A percentile compares a stretch with the other conserved stretches of the same genome.
phyloP scores from a whole-genome alignment of 331 rosid genomes.

The Malus hybrid region DNA sequence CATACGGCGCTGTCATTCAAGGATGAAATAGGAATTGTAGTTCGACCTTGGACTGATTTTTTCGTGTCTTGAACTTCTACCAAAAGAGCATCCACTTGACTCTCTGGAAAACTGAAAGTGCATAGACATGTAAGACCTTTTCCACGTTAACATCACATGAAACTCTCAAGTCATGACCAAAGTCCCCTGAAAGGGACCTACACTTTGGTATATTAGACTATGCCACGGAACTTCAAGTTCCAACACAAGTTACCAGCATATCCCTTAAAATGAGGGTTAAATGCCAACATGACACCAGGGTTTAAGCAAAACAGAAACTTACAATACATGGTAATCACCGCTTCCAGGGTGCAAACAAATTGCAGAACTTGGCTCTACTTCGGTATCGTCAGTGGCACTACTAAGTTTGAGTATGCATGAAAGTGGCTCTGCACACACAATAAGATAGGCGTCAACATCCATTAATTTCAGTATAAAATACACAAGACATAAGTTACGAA shows the following conservation, averaged over 20 bases:
- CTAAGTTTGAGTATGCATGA: conserved; percentile 70
- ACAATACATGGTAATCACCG: conserved; percentile 87
- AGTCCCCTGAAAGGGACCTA: not conserved
- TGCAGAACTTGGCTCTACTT: conserved; percentile 47
- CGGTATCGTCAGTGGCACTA: conserved; percentile 66
- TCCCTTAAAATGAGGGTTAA: not conserved
- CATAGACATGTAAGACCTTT: conserved; percentile 6
- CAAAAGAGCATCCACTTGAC: conserved; percentile 78
- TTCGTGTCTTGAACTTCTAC: conserved; percentile 71
- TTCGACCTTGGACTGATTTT: conserved; percentile 66
- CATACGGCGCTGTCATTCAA: conserved; percentile 68
- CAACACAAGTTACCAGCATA: not conserved
- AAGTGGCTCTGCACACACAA: conserved; percentile 59
- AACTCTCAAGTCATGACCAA: not conserved
- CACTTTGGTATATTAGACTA: not conserved
- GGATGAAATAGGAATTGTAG: conserved; percentile 68
- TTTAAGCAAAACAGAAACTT: conserved; percentile 27
- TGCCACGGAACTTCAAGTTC: not conserved
- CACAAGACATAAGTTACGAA: not conserved
- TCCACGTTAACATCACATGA: not conserved
- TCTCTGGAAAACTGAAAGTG: conserved; percentile 80
- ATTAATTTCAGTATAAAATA: not conserved
- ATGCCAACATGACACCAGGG: not conserved
- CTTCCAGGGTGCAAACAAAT: conserved; percentile 62
- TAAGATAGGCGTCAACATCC: conserved; percentile 4